A percentile compares a stretch with the other conserved stretches of the same genome.
phyloP scores from a whole-genome alignment of 331 rosid genomes.

The Malus hybrid region DNA sequence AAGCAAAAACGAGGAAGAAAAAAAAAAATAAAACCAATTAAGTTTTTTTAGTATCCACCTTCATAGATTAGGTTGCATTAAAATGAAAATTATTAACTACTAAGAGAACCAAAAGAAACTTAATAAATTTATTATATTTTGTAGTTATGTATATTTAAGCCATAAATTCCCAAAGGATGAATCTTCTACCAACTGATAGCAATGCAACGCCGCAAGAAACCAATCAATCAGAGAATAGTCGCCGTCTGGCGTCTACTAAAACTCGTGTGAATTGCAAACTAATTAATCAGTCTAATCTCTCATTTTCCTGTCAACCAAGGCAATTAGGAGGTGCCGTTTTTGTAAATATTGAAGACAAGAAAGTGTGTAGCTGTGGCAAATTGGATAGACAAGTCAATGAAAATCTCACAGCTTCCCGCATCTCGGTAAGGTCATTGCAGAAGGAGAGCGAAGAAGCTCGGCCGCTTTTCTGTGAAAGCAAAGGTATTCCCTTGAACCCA shows the following conservation, averaged over 20 bases:
- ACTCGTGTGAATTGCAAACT: no score
- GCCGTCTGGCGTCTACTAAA: neutral
- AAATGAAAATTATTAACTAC: no score
- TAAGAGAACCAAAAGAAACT: no score
- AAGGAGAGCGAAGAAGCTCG: neutral
- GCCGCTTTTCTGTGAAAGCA: neutral
- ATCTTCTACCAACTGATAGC: neutral
- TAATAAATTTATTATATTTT: no score
- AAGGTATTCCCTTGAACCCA: conserved; percentile 5
- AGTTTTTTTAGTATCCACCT: no score
- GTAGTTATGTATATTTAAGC: no score
- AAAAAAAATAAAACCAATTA: no score
- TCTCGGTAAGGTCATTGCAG: neutral
- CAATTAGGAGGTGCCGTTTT: neutral
- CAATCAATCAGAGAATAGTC: neutral
- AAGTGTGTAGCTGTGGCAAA: neutral
- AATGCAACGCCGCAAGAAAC: neutral
- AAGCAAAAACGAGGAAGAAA: no score
- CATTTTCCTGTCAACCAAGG: neutral
- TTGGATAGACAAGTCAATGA: neutral
- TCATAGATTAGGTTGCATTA: no score
- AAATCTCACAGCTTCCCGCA: neutral
- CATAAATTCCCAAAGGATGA: neutral
- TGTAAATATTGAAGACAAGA: neutral
- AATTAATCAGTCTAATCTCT: neutral